Evolutionary conservation across 2,329 filamentous ascomycete genomes (phyloP).

Genomic region (Teratosphaeria destructans): DNA sequence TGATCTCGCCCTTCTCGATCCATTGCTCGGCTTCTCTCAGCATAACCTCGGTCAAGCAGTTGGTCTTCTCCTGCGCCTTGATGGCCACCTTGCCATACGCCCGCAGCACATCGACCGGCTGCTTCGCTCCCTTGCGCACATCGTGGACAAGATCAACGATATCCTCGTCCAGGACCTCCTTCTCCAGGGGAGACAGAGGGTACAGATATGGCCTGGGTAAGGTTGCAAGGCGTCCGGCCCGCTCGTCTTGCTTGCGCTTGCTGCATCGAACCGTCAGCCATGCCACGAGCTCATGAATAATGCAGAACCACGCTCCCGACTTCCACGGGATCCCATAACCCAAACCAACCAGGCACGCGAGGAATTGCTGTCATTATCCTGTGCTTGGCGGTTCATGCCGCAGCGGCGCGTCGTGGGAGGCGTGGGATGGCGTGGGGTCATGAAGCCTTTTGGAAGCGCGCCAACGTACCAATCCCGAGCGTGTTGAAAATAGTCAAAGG

Average conservation of each 20-base stretch:
- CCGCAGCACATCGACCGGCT: conserved; percentile 63
- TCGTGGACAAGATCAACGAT: conserved; percentile 69
- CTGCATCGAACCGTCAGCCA: conserved; percentile 35
- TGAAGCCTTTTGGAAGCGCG: background rate
- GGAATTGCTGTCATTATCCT: background rate
- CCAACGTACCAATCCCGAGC: conserved; percentile 55
- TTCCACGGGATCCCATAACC: background rate
- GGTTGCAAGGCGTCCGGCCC: conserved; percentile 55
- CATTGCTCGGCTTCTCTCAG: conserved; percentile 68
- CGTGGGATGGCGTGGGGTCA: conserved; percentile 4
- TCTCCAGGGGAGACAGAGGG: conserved; percentile 55
- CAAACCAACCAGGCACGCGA: background rate
- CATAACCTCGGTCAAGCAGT: conserved; percentile 82
- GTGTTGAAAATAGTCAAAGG: conserved; percentile 60
- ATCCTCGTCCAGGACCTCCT: conserved; percentile 56
- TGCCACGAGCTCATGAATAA: background rate
- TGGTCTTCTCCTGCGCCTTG: conserved; percentile 74
- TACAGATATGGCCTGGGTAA: conserved; percentile 57
- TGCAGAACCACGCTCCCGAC: background rate
- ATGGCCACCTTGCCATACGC: conserved; percentile 81
- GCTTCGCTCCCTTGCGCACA: conserved; percentile 57
- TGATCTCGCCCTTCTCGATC: conserved; percentile 47
- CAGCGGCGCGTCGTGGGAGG: background rate
- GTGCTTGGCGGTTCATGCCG: background rate
- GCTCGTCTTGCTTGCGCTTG: conserved; percentile 68